Evolutionary conservation across 148 eudicot genomes (phyloP).

Genomic region (Amaranthus hypochondriacus): DNA sequence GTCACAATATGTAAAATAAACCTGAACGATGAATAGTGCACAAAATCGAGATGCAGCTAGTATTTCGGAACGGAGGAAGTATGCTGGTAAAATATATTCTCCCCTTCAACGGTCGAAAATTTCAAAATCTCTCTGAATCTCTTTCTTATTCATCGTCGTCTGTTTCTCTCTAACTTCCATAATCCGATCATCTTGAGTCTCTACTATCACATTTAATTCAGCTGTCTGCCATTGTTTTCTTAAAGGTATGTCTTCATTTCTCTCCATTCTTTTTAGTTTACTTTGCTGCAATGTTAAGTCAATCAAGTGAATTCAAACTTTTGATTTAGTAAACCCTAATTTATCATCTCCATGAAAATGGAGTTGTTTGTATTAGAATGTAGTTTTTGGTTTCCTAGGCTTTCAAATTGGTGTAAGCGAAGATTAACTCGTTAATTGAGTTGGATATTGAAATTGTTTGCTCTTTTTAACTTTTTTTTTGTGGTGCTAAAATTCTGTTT

Average conservation of each 20-base stretch:
- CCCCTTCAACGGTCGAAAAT: conserved; percentile 30
- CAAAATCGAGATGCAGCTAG: too few species aligned
- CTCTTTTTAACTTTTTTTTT: not conserved
- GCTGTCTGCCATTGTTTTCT: not conserved
- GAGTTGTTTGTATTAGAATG: not conserved
- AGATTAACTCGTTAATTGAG: too few species aligned
- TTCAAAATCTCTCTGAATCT: not conserved
- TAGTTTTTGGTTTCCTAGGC: not conserved
- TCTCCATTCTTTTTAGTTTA: not conserved
- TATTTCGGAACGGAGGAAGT: too few species aligned
- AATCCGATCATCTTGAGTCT: not conserved
- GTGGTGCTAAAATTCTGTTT: not conserved
- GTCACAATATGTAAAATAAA: too few species aligned
- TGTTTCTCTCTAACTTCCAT: conserved; percentile 3
- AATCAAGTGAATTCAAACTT: not conserved
- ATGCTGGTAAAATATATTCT: not conserved
- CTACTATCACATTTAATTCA: not conserved
- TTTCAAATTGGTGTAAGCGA: not conserved
- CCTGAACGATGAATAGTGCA: too few species aligned
- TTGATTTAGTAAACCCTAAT: not conserved
- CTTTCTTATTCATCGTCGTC: not conserved
- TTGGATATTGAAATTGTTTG: too few species aligned
- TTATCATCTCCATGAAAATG: not conserved
- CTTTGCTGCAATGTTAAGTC: not conserved
- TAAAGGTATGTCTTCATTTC: conserved; percentile 2